A percentile compares a stretch with the other conserved stretches of the same genome.
Conservation (phyloP, 2,329 filamentous ascomycete genomes). For the Corinectria fuckeliana region DNA sequence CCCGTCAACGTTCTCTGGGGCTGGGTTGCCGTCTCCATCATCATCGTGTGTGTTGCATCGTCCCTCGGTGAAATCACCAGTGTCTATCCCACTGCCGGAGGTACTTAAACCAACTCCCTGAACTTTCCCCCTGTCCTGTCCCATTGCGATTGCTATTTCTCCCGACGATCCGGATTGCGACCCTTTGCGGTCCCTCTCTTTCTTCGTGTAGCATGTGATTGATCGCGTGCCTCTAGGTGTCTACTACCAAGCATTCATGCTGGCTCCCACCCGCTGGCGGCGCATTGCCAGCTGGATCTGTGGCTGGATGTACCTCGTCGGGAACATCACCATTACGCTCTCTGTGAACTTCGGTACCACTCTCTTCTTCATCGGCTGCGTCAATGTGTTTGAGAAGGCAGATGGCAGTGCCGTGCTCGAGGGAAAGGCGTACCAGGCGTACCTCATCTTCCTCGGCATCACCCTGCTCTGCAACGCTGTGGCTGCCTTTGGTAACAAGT, state of each 20-base stretch:
- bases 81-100: conserved; percentile 78
- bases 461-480: conserved; percentile 70
- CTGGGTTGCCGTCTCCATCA: conserved; percentile 71
- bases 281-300: conserved; percentile 73
- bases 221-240: conserved; percentile 52
- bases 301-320: conserved; percentile 78
- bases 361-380: conserved; percentile 63
- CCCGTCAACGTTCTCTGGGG: conserved; percentile 76
- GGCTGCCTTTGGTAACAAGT: conserved; percentile 71
- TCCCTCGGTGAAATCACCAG: conserved; percentile 78
- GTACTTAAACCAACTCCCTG: conserved; percentile 43
- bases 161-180: neutral
- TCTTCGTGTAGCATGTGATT: conserved; percentile 26
- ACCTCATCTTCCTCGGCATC: conserved; percentile 74
- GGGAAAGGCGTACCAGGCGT: conserved; percentile 67
- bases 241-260: conserved; percentile 81
- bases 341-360: conserved; percentile 83
- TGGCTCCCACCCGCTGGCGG: conserved; percentile 66
- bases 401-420: conserved; percentile 52
- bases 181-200: neutral
- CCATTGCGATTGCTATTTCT: too few species aligned
- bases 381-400: conserved; percentile 60
- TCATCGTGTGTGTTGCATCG: conserved; percentile 73
- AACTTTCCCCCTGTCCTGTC: neutral
- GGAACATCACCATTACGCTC: conserved; percentile 83